Evolutionary conservation across 1,139 yeast genomes (phyloP).

Genomic region (Eremothecium cymbalariae): DNA sequence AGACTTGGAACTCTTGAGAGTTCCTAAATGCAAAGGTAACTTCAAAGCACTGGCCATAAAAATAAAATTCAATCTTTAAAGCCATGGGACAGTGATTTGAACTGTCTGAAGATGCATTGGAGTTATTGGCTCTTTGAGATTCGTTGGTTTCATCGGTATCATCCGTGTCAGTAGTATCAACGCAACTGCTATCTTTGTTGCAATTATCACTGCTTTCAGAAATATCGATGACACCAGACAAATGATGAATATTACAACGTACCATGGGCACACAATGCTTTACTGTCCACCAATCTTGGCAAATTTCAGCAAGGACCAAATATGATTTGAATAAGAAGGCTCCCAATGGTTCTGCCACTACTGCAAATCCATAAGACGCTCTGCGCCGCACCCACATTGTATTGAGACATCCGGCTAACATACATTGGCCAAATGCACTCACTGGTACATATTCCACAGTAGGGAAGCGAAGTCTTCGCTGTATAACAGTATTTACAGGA

Average conservation of each 20-base stretch:
- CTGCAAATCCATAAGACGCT: conserved; percentile 3
- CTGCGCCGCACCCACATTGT: conserved; percentile 10
- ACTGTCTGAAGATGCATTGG: conserved; percentile 2
- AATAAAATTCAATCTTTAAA: conserved; percentile 8
- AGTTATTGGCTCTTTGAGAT: background rate
- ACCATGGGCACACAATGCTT: conserved; percentile 6
- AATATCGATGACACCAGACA: background rate
- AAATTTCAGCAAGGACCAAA: conserved; percentile 10
- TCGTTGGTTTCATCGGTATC: background rate
- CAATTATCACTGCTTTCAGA: conserved; percentile 3
- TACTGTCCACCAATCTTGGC: conserved; percentile 6
- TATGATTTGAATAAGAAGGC: conserved; percentile 14
- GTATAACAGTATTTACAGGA: conserved; percentile 6
- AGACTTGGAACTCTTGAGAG: conserved; percentile 6
- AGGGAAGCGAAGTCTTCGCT: conserved; percentile 7
- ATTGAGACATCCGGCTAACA: conserved; percentile 10
- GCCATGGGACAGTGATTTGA: background rate
- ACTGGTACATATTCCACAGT: conserved; percentile 11
- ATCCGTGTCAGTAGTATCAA: background rate
- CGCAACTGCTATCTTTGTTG: background rate
- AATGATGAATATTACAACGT: conserved; percentile 3
- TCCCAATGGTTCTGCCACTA: conserved; percentile 11
- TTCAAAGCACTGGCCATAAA: conserved; percentile 9
- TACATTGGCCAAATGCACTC: conserved; percentile 12
- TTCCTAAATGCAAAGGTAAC: conserved; percentile 6